Evolutionary conservation across 345 rosid species (phyloP).

Genomic region (Zanthoxylum bungeanum): DNA sequence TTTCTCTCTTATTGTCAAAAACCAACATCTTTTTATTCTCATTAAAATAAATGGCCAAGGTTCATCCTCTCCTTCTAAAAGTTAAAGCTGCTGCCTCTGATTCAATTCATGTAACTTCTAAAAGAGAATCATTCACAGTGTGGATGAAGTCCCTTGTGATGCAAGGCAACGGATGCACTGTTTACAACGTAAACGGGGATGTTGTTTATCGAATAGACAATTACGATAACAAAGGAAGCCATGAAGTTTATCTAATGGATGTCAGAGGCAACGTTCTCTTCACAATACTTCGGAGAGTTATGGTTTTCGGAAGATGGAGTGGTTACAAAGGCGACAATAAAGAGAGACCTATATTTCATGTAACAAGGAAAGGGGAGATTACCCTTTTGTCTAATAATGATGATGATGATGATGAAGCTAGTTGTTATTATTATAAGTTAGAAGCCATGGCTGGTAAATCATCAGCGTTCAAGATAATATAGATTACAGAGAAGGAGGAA

Average conservation of each 20-base stretch:
- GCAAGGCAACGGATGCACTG: slow-evolving; percentile 64
- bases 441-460: slow-evolving; percentile 15
- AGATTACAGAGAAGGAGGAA: slow-evolving; percentile 19
- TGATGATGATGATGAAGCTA: neutral
- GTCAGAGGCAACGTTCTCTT: slow-evolving; percentile 50
- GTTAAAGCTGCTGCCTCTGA: slow-evolving; percentile 18
- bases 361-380: slow-evolving; percentile 25
- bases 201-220: too few relatives aligned
- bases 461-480: slow-evolving; percentile 31
- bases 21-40: too few relatives aligned
- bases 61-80: slow-evolving; percentile 42
- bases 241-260: slow-evolving; percentile 72
- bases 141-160: slow-evolving; percentile 74
- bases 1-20: too few relatives aligned
- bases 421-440: slow-evolving; percentile 15
- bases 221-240: too few relatives aligned
- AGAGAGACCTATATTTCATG: slow-evolving; percentile 33
- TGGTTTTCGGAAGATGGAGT: slow-evolving; percentile 31
- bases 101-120: slow-evolving; percentile 31
- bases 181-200: slow-evolving; percentile 46
- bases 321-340: slow-evolving; percentile 24
- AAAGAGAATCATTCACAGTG: slow-evolving; percentile 49
- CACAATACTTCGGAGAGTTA: slow-evolving; percentile 46
- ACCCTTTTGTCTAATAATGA: slow-evolving; percentile 9
- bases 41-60: slow-evolving; percentile 33